Evolutionary conservation across 192 early-diverging fungal genomes (phyloP), one percentile per base, ranked within the genome.

Genomic region (Linderina pennispora): DNA sequence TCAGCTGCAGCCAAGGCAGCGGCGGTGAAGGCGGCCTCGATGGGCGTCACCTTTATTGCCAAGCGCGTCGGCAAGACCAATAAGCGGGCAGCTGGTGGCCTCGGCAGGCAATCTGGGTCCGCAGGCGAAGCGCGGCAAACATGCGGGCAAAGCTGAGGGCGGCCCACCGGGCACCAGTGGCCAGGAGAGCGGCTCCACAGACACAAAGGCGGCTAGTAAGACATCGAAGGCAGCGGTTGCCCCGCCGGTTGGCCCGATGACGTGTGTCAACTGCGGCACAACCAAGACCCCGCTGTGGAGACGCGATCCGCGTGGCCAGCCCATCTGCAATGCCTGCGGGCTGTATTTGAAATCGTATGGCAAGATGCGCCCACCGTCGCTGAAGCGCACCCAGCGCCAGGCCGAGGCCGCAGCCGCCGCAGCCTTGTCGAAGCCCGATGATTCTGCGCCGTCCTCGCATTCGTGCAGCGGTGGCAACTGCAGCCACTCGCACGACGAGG

Each of bases 241-340:
- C 32, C 33, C n/a, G 19, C 37, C 53, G 2, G 62, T 65, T 3
- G 62, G 62, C 2, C 59, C 62, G 13, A 73, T 65, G 58, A 65
- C 53, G 22, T 90, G 88, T 48, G 71, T 80, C 35, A 90, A 90
- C 45, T 90, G 88, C 44, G 64, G 78, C 24, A 90, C 88, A 3
- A 87, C 77, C 0, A 83, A 78, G 23, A 90, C 88, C 4, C 88
- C 88, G 22, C 75, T 90, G 32, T 90, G 88, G 88, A 75, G 88
- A 9, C 56, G 88, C 33, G 82, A 87, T 35, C 83, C 82, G 24
- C 54, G 67, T 21, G 84, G 83, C 42, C 78, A 84, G 51, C 81
- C 86, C 1, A 86, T 88, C 22, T 90, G 88, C 53, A 90, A 90
- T 48, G 88, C 88, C 4, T 90, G 88, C 50, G 82, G 83, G 3